Evolutionary conservation across 2,329 filamentous ascomycete genomes (phyloP).

Genomic region (Fusarium tricinctum): DNA sequence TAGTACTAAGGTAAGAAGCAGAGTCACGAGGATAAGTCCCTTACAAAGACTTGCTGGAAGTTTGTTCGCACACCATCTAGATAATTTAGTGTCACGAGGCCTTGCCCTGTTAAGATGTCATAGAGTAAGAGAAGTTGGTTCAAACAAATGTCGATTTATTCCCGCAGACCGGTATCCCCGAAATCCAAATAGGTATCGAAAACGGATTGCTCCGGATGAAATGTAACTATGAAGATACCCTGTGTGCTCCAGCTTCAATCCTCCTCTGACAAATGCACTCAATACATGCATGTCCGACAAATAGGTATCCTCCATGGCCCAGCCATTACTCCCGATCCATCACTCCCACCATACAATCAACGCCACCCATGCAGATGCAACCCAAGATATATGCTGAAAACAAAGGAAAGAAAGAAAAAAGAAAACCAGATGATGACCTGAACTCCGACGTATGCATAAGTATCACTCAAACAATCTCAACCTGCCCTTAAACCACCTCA

Average conservation of each 20-base stretch:
- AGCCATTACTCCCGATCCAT: slow-evolving; percentile 40
- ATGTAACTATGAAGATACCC: slow-evolving; percentile 35
- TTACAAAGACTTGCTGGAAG: background rate
- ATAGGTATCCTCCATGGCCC: slow-evolving; percentile 35
- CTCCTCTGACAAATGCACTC: slow-evolving; percentile 26
- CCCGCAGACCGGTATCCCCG: slow-evolving; percentile 1
- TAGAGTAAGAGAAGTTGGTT: background rate
- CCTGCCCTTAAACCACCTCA: slow-evolving; percentile 51
- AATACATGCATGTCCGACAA: slow-evolving; percentile 18
- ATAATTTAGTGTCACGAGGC: slow-evolving; percentile 5
- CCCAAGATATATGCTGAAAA: slow-evolving; percentile 19
- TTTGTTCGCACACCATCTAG: slow-evolving; percentile 1
- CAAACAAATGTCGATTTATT: slow-evolving; percentile 23
- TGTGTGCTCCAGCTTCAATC: slow-evolving; percentile 20
- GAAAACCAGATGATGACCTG: slow-evolving; percentile 16
- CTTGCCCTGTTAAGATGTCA: background rate
- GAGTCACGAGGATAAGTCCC: slow-evolving; percentile 17
- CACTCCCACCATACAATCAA: slow-evolving; percentile 40
- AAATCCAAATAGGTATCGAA: slow-evolving; percentile 47
- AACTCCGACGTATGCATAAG: slow-evolving; percentile 47
- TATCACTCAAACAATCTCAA: background rate
- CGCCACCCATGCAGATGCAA: slow-evolving; percentile 43
- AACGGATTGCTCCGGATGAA: slow-evolving; percentile 43
- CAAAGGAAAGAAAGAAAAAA: slow-evolving; percentile 24
- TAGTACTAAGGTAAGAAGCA: no score